These are phyloP conservation scores for Aspergillus sclerotiicarbonarius DNA, from an alignment of 495 filamentous ascomycete species.

Conservation along the genomic window DNA sequence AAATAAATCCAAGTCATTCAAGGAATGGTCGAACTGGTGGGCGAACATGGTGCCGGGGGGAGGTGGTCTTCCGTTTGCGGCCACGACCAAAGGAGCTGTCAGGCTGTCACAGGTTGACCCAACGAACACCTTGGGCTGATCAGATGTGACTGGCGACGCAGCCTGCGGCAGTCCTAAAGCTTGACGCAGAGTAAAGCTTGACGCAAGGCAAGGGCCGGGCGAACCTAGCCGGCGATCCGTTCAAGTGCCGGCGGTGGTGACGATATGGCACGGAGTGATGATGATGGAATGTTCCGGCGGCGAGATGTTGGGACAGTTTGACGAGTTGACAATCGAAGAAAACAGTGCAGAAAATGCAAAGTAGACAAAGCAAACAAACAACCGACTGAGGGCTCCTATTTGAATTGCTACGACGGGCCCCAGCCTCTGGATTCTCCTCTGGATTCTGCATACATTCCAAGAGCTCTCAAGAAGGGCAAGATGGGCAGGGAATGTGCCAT, in stretches of 20 bases:
- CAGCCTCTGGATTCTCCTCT: conserved; percentile 41
- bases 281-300: conserved; percentile 17
- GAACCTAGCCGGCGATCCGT: conserved; percentile 21
- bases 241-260: conserved; percentile 9
- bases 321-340: conserved; percentile 42
- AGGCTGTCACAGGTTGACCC: conserved; percentile 25
- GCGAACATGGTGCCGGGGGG: conserved; percentile 41
- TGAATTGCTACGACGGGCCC: conserved; percentile 35
- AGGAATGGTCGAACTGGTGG: conserved; percentile 49
- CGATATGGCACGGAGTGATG: not conserved
- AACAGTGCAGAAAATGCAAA: conserved; percentile 51
- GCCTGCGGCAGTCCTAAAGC: conserved; percentile 7
- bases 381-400: conserved; percentile 43
- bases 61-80: conserved; percentile 48
- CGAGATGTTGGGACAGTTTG: conserved; percentile 31
- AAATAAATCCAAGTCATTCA: conserved; percentile 45
- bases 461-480: conserved; percentile 34
- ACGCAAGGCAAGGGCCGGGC: conserved; percentile 6
- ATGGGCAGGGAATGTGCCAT: conserved; percentile 40
- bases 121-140: conserved; percentile 6
- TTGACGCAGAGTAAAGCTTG: conserved; percentile 17
- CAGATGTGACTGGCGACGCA: conserved; percentile 33
- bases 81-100: conserved; percentile 14
- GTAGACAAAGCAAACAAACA: conserved; percentile 53
- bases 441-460: conserved; percentile 43